Conservation (phyloP, 352 stramenopile genomes). For the Ophiocytium majus region DNA sequence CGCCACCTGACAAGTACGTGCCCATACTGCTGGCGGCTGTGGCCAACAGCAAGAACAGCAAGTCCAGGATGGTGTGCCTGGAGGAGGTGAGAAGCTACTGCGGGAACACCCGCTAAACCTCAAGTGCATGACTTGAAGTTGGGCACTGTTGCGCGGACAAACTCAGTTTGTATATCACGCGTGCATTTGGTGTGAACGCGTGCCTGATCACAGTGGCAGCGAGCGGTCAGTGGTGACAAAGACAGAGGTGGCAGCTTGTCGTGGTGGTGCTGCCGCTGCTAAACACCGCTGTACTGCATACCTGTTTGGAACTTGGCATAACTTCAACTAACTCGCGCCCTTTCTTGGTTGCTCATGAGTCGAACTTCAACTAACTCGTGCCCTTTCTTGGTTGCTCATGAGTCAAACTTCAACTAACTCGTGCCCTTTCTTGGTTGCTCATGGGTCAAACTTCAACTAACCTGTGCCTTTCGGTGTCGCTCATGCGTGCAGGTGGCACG, state of each 20-base stretch:
- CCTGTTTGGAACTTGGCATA: too few relatives aligned
- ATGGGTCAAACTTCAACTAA: too few relatives aligned
- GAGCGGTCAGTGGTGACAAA: not conserved
- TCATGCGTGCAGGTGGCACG: not conserved
- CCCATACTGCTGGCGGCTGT: conserved; percentile 44
- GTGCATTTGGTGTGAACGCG: not conserved
- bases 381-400: too few relatives aligned
- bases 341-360: too few relatives aligned
- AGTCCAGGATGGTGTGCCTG: conserved; percentile 39
- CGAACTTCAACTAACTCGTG: too few relatives aligned
- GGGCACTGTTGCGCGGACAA: not conserved
- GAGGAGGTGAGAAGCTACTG: conserved; percentile 31
- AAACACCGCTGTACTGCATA: too few relatives aligned
- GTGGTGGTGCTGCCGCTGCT: not conserved
- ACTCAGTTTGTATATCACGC: not conserved
- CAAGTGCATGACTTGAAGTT: not conserved
- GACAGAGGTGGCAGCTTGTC: not conserved
- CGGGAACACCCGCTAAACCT: not conserved
- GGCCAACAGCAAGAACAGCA: conserved; percentile 47
- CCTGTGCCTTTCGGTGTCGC: too few relatives aligned
- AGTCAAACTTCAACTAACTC: too few relatives aligned
- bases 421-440: too few relatives aligned
- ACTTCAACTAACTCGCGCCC: too few relatives aligned
- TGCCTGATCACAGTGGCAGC: not conserved
- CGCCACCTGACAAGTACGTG: conserved; percentile 41